Conservation (phyloP, 73 alveolate species). For the Paramecium primaurelia region DNA sequence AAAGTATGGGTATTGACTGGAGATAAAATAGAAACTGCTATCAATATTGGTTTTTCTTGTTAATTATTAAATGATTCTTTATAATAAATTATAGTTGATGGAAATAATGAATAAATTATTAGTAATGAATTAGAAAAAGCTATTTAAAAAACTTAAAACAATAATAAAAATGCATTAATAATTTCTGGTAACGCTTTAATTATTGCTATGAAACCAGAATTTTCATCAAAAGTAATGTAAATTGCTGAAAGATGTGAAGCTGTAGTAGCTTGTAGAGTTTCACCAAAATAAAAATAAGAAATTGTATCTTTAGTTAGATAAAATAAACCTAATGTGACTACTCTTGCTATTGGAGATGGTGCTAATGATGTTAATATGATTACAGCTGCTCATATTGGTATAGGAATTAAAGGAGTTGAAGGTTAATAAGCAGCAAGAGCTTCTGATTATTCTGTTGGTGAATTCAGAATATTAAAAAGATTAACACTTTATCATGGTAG, state of each 20-base stretch:
- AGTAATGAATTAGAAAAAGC: background rate
- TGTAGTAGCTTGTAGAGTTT: constrained; percentile 61
- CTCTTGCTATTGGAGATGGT: constrained; percentile 89
- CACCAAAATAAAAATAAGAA: constrained; percentile 60
- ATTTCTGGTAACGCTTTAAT: constrained; percentile 50
- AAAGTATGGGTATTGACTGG: constrained; percentile 96
- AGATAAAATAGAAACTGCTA: constrained; percentile 95
- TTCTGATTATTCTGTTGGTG: constrained; percentile 82
- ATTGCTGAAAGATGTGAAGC: constrained; percentile 46
- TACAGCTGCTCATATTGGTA: constrained; percentile 86
- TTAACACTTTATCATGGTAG: constrained; percentile 95
- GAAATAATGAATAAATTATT: background rate
- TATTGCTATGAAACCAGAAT: background rate
- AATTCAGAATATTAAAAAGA: constrained; percentile 81
- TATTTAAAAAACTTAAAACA: background rate
- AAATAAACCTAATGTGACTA: constrained; percentile 60
- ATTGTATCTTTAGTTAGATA: constrained; percentile 60
- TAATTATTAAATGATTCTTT: constrained; percentile 41
- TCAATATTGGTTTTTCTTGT: constrained; percentile 47
- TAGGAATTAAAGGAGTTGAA: constrained; percentile 87
- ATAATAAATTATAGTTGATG: constrained; percentile 23
- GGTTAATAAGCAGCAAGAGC: constrained; percentile 89
- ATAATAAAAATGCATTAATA: constrained; percentile 14
- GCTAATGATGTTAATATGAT: constrained; percentile 89
- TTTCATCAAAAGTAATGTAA: background rate